phyloP scores from a whole-genome alignment of 225 moss, liverwort and hornwort species.

The Thuidium tamariscinum region DNA sequence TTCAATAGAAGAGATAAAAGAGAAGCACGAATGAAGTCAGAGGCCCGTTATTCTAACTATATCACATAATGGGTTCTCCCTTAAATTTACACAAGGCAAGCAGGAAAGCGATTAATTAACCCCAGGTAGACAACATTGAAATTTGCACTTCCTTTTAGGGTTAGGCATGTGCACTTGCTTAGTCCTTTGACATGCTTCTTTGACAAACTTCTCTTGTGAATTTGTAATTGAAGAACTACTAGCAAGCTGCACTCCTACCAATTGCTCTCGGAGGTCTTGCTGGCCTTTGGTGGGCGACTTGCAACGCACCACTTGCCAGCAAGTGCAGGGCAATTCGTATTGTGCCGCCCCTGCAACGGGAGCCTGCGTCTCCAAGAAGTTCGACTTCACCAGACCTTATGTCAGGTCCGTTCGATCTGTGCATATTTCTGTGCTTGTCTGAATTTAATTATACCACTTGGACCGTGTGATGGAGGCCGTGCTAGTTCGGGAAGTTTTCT shows the following conservation, averaged over 20 bases:
- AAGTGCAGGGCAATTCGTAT: neutral
- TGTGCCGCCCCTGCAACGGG: neutral
- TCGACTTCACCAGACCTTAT: neutral
- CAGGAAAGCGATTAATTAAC: neutral
- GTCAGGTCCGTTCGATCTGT: neutral
- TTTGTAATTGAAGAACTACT: neutral
- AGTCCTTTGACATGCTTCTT: neutral
- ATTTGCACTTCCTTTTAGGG: neutral
- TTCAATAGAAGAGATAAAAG: neutral
- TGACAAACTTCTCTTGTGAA: neutral
- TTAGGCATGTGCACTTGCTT: neutral
- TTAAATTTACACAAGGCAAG: neutral
- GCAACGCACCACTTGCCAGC: neutral
- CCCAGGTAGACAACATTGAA: neutral
- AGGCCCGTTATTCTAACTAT: neutral
- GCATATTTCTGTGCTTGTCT: neutral
- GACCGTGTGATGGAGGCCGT: neutral
- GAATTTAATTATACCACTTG: too few species aligned
- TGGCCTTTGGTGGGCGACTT: neutral
- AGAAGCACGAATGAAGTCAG: neutral
- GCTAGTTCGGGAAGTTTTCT: neutral
- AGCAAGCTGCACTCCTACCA: neutral
- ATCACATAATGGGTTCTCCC: neutral
- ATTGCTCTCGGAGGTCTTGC: neutral
- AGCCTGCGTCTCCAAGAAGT: neutral